Conservation (phyloP, 306 rosid genomes). For the Cucurbita ficifolia region DNA sequence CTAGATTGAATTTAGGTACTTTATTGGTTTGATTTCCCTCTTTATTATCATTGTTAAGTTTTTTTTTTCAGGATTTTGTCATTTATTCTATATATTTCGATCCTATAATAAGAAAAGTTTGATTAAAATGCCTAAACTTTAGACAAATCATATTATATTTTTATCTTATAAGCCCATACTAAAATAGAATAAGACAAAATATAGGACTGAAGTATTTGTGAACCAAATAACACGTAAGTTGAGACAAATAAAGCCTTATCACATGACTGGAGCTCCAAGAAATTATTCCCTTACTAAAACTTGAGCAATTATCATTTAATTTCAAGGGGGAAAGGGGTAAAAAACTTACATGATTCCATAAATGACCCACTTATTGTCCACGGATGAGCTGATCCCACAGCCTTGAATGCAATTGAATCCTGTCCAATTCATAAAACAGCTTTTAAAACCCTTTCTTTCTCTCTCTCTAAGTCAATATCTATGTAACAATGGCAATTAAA, state of each 20-base stretch:
- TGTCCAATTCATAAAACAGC: constrained; percentile 7
- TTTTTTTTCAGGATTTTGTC: background rate
- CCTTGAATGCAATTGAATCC: constrained; percentile 9
- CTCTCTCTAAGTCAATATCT: background rate
- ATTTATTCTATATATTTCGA: background rate
- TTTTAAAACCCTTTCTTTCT: background rate
- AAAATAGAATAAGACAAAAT: background rate
- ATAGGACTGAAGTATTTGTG: background rate
- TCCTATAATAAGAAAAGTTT: background rate
- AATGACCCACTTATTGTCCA: background rate
- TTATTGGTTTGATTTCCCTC: background rate
- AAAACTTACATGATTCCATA: background rate
- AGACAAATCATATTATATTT: background rate
- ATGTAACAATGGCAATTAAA: background rate
- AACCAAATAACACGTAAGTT: constrained; percentile 1
- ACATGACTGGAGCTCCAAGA: background rate
- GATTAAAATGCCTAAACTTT: background rate
- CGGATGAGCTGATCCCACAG: constrained; percentile 8
- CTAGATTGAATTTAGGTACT: background rate
- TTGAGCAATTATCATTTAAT: background rate
- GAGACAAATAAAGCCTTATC: background rate
- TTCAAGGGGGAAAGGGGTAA: background rate
- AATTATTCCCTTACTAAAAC: background rate
- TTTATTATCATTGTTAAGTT: background rate
- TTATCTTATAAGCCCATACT: background rate